Percentiles rank a stretch among this genome's conserved stretches.
Evolutionary conservation across 139 green algal species (phyloP).

Genomic region (Volvox reticuliferus): DNA sequence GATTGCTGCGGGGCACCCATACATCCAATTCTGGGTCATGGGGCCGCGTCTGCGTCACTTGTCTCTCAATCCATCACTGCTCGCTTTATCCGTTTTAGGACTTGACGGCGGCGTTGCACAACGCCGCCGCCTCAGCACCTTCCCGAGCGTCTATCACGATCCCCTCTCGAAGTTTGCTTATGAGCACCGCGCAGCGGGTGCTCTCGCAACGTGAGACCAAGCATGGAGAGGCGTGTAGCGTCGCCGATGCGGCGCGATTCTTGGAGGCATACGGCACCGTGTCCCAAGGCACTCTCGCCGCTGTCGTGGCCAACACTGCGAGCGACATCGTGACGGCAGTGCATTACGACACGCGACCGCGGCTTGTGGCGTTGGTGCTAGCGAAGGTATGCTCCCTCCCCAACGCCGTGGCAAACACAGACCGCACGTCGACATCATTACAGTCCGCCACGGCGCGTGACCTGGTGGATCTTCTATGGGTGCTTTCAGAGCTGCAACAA

Average conservation of each 20-base stretch:
- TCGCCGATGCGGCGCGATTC: background rate
- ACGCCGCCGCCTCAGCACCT: background rate
- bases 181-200: background rate
- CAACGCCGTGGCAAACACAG: background rate
- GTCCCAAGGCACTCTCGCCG: background rate
- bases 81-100: background rate
- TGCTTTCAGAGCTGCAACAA: conserved; percentile 12
- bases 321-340: background rate
- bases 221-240: background rate
- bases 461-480: conserved; percentile 20
- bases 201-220: background rate
- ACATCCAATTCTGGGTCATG: too few relatives aligned
- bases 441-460: background rate
- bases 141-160: conserved; percentile 4
- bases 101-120: background rate
- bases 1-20: too few relatives aligned
- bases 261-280: conserved; percentile 22
- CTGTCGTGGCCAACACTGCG: background rate
- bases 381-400: background rate
- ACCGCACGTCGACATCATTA: background rate
- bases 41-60: too few relatives aligned
- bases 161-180: background rate
- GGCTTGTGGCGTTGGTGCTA: background rate
- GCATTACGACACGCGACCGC: background rate
- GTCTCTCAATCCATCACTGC: too few relatives aligned